Percentiles rank a stretch among this genome's conserved stretches.
Evolutionary conservation across 225 moss, liverwort and hornwort genomes (phyloP).

Genomic region (Pseudoscleropodium purum): DNA sequence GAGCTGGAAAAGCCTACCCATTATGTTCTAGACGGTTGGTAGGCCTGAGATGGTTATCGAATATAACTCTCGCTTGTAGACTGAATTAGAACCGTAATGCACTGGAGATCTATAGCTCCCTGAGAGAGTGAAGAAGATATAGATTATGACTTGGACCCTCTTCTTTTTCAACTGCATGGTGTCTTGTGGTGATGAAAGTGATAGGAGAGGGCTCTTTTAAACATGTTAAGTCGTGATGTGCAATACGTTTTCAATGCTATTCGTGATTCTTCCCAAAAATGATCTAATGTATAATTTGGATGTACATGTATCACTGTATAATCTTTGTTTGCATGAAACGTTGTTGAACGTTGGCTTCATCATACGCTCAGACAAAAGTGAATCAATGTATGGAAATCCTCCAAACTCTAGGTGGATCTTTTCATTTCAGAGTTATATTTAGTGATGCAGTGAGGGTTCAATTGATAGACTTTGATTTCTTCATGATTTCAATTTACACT

Average conservation of each 20-base stretch:
- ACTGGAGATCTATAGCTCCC: background rate
- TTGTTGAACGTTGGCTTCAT: background rate
- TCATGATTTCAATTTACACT: background rate
- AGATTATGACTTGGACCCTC: background rate
- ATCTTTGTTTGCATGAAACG: background rate
- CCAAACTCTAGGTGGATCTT: background rate
- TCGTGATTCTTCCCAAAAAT: background rate
- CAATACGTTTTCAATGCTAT: background rate
- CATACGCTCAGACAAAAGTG: background rate
- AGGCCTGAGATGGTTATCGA: background rate
- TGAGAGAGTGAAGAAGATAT: background rate
- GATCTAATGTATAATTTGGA: background rate
- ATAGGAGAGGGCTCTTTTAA: background rate
- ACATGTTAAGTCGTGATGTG: background rate
- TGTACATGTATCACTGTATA: background rate
- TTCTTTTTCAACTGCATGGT: no score
- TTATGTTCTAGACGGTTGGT: background rate
- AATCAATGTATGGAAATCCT: background rate
- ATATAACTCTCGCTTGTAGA: background rate
- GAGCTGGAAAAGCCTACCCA: background rate
- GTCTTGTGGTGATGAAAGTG: background rate
- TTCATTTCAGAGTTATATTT: background rate
- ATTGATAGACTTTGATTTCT: background rate
- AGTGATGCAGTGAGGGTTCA: background rate
- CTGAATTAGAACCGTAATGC: background rate